Evolutionary conservation across 495 filamentous ascomycete species (phyloP).

Genomic region (Barbatosphaeria neglecta): DNA sequence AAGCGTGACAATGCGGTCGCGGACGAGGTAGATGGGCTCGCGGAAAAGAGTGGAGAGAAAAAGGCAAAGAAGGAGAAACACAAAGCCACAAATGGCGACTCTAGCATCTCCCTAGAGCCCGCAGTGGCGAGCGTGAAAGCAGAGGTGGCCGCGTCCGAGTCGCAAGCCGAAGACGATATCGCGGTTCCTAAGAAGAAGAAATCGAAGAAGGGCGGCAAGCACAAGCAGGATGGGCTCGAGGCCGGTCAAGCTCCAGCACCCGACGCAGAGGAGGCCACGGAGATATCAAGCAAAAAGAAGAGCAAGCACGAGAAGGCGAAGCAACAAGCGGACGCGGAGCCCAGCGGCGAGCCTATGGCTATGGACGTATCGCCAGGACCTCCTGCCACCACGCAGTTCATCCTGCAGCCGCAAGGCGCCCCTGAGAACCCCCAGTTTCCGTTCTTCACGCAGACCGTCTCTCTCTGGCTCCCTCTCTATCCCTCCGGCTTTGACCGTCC

Average conservation of each 20-base stretch:
- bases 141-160: too few relatives aligned
- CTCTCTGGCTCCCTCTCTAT: conserved; percentile 35
- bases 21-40: neutral
- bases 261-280: neutral
- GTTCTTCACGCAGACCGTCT: conserved; percentile 36
- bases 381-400: neutral
- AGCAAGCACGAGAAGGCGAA: conserved; percentile 1
- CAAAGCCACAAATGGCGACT: conserved; percentile 19
- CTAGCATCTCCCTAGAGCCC: too few relatives aligned
- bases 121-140: neutral
- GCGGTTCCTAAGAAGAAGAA: conserved; percentile 28
- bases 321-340: conserved; percentile 4
- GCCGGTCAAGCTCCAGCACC: neutral
- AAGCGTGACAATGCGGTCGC: conserved; percentile 2
- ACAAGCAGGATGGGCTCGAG: conserved; percentile 1
- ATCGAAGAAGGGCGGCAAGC: conserved; percentile 16
- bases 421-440: conserved; percentile 19
- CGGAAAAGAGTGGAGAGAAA: conserved; percentile 13
- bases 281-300: neutral
- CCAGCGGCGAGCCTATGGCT: conserved; percentile 12
- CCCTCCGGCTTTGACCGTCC: conserved; percentile 33
- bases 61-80: conserved; percentile 23
- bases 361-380: conserved; percentile 8
- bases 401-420: conserved; percentile 6
- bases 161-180: too few relatives aligned